Evolutionary conservation across 257 asterid genomes (phyloP), one percentile per base, ranked within the genome.

Genomic region (Thymus quinquecostatus): DNA sequence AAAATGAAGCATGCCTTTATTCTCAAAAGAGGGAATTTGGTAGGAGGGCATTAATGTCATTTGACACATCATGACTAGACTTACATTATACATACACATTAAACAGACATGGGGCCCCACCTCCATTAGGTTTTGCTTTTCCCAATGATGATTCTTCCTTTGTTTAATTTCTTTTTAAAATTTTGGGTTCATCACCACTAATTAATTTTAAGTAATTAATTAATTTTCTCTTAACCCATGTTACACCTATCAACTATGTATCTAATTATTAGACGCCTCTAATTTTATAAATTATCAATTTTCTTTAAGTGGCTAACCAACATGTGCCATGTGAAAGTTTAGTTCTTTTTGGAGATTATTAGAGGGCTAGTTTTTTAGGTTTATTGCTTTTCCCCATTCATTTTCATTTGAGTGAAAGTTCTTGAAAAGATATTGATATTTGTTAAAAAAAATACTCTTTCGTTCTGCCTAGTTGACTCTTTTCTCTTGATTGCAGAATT

Each of bases 141-240:
- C 72, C 77, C 78, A 66, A 66, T 75, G 63, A 71, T 60, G 62
- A 66, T 71, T 66, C 66, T 45, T 71, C 47, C 36, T 29, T 10
- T 8, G 55, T 4, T 32, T n/a, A 21, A 21, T 21, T 50, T 44
- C 57, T 74, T 69, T 47, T 4, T 32, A 14, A 0, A 4, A 4
- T 61, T 44, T 69, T 74, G 63, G 79, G 77, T 64, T 64, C 73
- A 68, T 53, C 75, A 14, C 82, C 76, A 73, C 73, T 74, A 29
- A 43, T 1, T n/a, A 38, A 38, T 41, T 41, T 41, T 41, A 43
- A 3, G 0, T 44, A 38, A 38, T 60, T 49, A 29, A 50, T 12
- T 38, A 50, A 2, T 53, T 59, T 38, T 48, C 56, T 40, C 47
- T 60, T 41, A 68, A 50, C 66, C 75, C 65, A 67, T 66, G 64